Conservation (phyloP, 83 land plant genomes). For the Thuja plicata region DNA sequence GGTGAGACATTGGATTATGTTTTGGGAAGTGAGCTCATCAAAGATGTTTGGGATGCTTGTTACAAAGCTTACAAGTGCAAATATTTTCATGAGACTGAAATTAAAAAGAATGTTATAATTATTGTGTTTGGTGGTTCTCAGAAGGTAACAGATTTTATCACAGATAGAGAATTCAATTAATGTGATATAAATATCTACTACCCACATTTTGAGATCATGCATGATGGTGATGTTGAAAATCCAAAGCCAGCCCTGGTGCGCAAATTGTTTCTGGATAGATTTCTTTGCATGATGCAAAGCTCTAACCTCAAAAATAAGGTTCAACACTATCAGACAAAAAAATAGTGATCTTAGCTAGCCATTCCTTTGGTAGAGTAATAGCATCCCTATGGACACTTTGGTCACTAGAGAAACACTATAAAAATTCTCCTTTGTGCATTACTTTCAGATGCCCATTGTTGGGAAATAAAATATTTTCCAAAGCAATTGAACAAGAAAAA, state of each 20-base stretch:
- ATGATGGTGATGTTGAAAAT: neutral
- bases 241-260: neutral
- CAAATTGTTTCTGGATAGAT: neutral
- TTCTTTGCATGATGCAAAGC: neutral
- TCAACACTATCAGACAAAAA: constrained; percentile 28
- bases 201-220: neutral
- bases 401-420: constrained; percentile 25
- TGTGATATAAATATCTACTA: too few species aligned
- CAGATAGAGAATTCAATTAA: neutral
- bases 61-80: neutral
- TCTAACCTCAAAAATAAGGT: neutral
- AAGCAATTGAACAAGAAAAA: constrained; percentile 42
- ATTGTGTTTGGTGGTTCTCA: neutral
- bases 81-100: neutral
- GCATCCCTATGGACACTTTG: constrained; percentile 47
- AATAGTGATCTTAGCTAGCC: constrained; percentile 56
- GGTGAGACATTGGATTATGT: neutral
- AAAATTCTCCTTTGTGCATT: constrained; percentile 23
- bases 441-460: constrained; percentile 63
- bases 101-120: neutral
- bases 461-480: constrained; percentile 34
- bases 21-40: neutral
- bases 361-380: constrained; percentile 53
- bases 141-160: neutral
- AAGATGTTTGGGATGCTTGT: neutral